Percentiles rank a stretch among this genome's conserved stretches.
phyloP scores from a whole-genome alignment of 441 rosid genomes.

The Theobroma grandiflorum region DNA sequence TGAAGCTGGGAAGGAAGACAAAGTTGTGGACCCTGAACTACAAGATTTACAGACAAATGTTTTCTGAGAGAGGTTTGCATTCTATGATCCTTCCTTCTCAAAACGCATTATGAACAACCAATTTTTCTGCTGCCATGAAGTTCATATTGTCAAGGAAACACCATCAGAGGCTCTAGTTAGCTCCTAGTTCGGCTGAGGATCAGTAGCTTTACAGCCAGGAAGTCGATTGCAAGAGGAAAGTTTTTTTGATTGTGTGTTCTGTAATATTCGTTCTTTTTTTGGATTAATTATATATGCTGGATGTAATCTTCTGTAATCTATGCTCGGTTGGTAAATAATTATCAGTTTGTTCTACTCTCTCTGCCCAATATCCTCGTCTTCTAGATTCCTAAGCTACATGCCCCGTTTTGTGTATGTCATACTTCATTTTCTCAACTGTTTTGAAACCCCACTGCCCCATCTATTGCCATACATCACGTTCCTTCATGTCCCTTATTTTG shows the following conservation, averaged over 20 bases:
- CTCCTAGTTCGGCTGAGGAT: conserved; percentile 5
- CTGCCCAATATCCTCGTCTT: neutral
- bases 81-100: conserved; percentile 1
- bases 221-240: neutral
- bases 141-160: neutral
- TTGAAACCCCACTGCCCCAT: neutral
- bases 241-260: neutral
- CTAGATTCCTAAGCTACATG: neutral
- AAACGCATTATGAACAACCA: neutral
- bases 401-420: neutral
- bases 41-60: conserved; percentile 80
- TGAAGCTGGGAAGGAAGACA: conserved; percentile 57
- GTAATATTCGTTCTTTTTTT: neutral
- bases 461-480: neutral
- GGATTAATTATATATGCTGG: neutral
- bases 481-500: conserved; percentile 7
- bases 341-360: neutral
- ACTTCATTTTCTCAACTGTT: neutral
- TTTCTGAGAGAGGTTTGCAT: conserved; percentile 51
- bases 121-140: neutral
- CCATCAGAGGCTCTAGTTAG: conserved; percentile 5
- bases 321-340: neutral
- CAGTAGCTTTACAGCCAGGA: neutral
- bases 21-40: conserved; percentile 62
- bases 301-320: neutral